phyloP scores from a whole-genome alignment of 345 rosid genomes.

The Rhodamnia argentea region DNA sequence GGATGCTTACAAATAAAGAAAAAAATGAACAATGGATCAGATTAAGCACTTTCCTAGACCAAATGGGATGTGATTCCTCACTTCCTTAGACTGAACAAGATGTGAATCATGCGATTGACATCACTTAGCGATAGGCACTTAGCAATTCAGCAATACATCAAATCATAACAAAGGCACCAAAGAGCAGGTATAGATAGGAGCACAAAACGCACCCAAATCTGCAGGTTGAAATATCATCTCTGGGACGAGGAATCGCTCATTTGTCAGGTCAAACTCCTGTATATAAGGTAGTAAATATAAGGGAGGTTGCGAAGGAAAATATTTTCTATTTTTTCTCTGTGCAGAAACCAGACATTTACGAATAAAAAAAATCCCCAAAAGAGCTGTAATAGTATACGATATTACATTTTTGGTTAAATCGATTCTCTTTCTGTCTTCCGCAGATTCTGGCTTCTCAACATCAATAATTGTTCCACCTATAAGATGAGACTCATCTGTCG shows the following conservation, averaged over 20 bases:
- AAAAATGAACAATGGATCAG: neutral
- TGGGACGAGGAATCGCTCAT: constrained; percentile 90
- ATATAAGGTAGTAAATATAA: neutral
- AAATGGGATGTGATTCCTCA: neutral
- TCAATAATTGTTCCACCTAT: constrained; percentile 8
- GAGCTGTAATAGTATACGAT: neutral
- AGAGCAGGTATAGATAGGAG: neutral
- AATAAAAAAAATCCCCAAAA: neutral
- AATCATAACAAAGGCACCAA: neutral
- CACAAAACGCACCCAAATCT: constrained; percentile 51
- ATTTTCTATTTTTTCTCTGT: neutral
- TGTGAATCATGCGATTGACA: neutral
- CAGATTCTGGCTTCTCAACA: constrained; percentile 15
- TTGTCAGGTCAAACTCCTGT: constrained; percentile 93
- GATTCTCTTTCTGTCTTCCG: constrained; percentile 37
- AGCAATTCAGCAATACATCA: neutral
- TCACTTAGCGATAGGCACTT: neutral
- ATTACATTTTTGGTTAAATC: constrained; percentile 69
- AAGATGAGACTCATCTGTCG: constrained; percentile 8
- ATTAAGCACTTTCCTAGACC: neutral
- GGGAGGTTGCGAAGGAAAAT: neutral
- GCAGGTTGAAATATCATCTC: constrained; percentile 94
- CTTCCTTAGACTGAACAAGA: neutral
- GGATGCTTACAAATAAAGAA: neutral
- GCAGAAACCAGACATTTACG: neutral